A percentile compares a stretch with the other conserved stretches of the same genome.
Conservation (phyloP, 2,329 filamentous ascomycete species). For the Trichoderma cornu-damae region DNA sequence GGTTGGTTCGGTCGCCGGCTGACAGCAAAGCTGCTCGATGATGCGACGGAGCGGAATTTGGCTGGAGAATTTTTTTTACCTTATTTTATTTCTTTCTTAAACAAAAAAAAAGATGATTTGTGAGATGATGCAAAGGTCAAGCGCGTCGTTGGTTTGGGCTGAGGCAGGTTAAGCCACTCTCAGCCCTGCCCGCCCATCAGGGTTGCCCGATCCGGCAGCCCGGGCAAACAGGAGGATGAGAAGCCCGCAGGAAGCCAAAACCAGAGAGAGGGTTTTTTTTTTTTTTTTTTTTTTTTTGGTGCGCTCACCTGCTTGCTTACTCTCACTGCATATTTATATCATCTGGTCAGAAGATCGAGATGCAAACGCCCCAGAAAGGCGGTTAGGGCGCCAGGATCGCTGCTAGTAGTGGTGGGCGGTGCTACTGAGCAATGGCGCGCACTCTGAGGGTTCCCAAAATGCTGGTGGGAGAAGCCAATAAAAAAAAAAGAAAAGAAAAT, state of each 20-base stretch:
- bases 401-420: not conserved
- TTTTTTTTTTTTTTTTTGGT: too few relatives aligned
- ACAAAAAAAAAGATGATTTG: constrained; percentile 7
- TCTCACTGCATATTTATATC: constrained; percentile 13
- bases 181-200: constrained; percentile 6
- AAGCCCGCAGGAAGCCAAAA: not conserved
- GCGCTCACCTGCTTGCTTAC: constrained; percentile 3
- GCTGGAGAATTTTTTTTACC: too few relatives aligned
- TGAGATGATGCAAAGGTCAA: constrained; percentile 1
- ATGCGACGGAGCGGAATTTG: not conserved
- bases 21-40: not conserved
- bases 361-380: constrained; percentile 12
- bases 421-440: constrained; percentile 5
- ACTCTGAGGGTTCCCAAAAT: not conserved
- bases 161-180: constrained; percentile 8
- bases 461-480: constrained; percentile 1
- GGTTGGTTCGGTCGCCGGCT: not conserved
- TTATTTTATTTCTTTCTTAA: too few relatives aligned
- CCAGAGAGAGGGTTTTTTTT: too few relatives aligned
- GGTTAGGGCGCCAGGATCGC: constrained; percentile 14
- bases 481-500: too few relatives aligned
- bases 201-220: constrained; percentile 8
- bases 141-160: constrained; percentile 5
- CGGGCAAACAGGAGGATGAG: constrained; percentile 8
- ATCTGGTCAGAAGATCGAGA: constrained; percentile 18